Evolutionary conservation across 371 early-diverging fungal genomes (phyloP), one percentile per base, ranked within the genome.

Genomic region (Mucor velutinosus): DNA sequence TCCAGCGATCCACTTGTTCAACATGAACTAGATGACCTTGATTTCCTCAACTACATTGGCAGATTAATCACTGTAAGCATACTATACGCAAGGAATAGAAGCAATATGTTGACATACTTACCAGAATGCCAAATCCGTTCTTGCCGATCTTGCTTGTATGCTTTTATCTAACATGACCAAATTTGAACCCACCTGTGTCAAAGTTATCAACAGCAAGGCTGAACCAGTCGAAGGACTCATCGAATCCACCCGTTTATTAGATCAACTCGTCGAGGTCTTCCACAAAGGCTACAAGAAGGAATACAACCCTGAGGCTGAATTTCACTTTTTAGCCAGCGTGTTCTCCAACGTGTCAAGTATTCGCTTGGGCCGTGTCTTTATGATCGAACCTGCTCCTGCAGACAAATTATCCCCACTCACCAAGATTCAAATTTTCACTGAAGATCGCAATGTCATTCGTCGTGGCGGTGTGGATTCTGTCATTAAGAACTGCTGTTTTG

Each of bases 141-240:
- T 92, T 23, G 90, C 93, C 0, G 95, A 94, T 75, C 81, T 90
- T 35, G 92, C 86, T 51, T 93, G 93, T 73, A 97, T 97, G 98
- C 84, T 97, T 15, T 79, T 98, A 58, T 95, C 95, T 66, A 98
- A 98, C 77, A 79, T 97, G 74, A 89, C 96, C 43, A 96, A 96
- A 71, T 67, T 84, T 55, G 90, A 87, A 59, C 64, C 73, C 4
- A 80, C 88, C 23, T 84, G 89, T 57, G 73, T 74, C 45, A 82
- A 83, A 67, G 69, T 95, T 8, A 60, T 93, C 33, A 76, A 79
- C 45, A 58, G 74, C n/a, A 70, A 69, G 8, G 77, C 76, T 14
- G 76, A 79, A 37, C 77, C 84, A 7, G 60, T 84, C 7, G 79
- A 84, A 21, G 80, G 76, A 4, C 62, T 87, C 3, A 77, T 72